Conservation (phyloP, 208 protist genomes). For the Porcisia hertigi region DNA sequence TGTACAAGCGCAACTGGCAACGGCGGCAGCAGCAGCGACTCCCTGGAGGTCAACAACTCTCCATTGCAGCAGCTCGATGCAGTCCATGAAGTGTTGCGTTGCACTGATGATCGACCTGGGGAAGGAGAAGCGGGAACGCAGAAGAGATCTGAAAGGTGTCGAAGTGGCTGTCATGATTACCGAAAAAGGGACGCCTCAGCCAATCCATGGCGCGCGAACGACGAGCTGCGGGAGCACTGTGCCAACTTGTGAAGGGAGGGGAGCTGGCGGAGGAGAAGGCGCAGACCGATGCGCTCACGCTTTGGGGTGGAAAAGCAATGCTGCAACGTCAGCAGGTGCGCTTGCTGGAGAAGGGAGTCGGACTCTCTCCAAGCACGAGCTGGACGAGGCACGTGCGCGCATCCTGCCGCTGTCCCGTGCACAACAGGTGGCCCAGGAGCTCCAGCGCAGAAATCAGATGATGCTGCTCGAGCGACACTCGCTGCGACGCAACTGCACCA, state of each 20-base stretch:
- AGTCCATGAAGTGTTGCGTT: neutral
- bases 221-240: constrained; percentile 45
- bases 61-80: neutral
- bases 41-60: neutral
- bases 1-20: constrained; percentile 2
- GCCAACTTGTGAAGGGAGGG: constrained; percentile 37
- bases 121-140: neutral
- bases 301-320: constrained; percentile 25
- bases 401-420: constrained; percentile 22
- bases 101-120: neutral
- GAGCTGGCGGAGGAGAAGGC: constrained; percentile 41
- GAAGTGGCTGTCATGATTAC: neutral
- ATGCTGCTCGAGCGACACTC: neutral
- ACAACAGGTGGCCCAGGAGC: constrained; percentile 24
- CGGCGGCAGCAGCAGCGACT: neutral
- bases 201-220: constrained; percentile 11
- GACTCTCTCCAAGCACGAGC: neutral
- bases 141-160: neutral
- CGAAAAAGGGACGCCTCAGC: neutral
- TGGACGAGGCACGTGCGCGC: constrained; percentile 23
- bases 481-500: neutral
- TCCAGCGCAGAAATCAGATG: constrained; percentile 17
- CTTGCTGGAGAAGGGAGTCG: neutral
- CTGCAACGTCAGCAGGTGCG: neutral
- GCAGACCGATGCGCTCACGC: constrained; percentile 33